phyloP scores from a whole-genome alignment of 192 early-diverging fungal genomes.

The Oehlia diaphana region DNA sequence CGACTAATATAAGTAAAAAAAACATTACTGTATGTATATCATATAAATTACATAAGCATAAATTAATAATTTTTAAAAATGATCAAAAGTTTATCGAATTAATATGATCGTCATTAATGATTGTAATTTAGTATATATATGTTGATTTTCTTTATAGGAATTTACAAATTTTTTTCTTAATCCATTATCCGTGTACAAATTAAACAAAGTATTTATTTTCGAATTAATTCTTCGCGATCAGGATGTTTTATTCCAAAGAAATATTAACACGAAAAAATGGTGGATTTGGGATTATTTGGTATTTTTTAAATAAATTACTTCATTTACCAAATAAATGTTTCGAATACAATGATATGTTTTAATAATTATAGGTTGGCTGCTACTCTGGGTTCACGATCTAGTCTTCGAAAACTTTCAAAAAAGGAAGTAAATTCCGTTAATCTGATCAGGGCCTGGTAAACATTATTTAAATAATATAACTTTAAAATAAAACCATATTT shows the following conservation, averaged over 20 bases:
- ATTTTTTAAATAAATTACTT: neutral
- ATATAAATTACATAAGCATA: no score
- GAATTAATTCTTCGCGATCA: neutral
- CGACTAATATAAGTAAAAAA: no score
- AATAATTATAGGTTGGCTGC: conserved; percentile 49
- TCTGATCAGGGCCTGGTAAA: conserved; percentile 50
- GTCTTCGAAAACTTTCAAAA: conserved; percentile 52
- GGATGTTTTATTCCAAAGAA: conserved; percentile 63
- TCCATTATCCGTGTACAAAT: no score
- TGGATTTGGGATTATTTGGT: conserved; percentile 57
- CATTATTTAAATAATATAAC: neutral
- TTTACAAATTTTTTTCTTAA: no score
- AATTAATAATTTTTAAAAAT: no score
- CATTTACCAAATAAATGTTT: neutral
- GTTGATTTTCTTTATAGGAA: no score
- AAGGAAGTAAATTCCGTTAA: conserved; percentile 57
- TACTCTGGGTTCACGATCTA: conserved; percentile 50
- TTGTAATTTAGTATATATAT: no score
- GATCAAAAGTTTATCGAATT: no score
- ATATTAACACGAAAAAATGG: conserved; percentile 50
- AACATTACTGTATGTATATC: no score
- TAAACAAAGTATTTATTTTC: neutral
- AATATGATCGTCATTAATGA: no score
- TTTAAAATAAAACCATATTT: neutral
- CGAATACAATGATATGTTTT: neutral